Evolutionary conservation across 2,329 filamentous ascomycete species (phyloP), one percentile per base, ranked within the genome.

Genomic region (Aspergillus quadricinctus): DNA sequence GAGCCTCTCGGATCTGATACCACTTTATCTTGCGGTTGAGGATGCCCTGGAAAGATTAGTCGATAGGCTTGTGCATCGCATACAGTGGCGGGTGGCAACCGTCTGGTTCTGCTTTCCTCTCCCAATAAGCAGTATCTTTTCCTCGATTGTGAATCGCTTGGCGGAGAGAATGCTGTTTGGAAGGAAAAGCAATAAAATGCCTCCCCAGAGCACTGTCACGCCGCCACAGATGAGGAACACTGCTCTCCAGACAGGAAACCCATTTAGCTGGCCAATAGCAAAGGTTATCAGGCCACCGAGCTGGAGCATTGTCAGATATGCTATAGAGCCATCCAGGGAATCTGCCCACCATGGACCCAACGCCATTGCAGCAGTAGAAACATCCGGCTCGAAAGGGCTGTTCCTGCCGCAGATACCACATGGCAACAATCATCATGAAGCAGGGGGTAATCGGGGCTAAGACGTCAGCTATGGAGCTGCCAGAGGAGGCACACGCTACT

Each of bases 351-450:
- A 76, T 75, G 1, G 69, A 68, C 2, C 74, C 75, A 0, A 77
- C 50, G 1, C 74, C 74, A 19, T 75, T 77, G 54, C 69, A 76
- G 55, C 71, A 70, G 56, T 76, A 77, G 60, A 76, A 77, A 2
- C 79, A 60, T 0, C 78, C 78, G 0, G 78, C 78, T 0, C 79
- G 73, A 25, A 79, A 73, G 0, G 79, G 79, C 53, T 81, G 78
- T 2, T 80, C 75, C 5, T 74, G 67, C 0, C 77, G 72, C 0
- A 69, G 71, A 62, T 80, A 81, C 78, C 78, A 82, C 71, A 80
- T 79, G 3, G 73, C 69, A 1, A 80, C 75, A 35, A 81, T 77
- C 70, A 81, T 74, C 74, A 81, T 80, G 52, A 80, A 80, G 11
- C 76, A 76, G 0, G 80, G 78, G 0, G 77, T 79, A 7, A 81